Evolutionary conservation across 768 basidiomycete species (phyloP).

Genomic region (Sporobolomyces roseus): DNA sequence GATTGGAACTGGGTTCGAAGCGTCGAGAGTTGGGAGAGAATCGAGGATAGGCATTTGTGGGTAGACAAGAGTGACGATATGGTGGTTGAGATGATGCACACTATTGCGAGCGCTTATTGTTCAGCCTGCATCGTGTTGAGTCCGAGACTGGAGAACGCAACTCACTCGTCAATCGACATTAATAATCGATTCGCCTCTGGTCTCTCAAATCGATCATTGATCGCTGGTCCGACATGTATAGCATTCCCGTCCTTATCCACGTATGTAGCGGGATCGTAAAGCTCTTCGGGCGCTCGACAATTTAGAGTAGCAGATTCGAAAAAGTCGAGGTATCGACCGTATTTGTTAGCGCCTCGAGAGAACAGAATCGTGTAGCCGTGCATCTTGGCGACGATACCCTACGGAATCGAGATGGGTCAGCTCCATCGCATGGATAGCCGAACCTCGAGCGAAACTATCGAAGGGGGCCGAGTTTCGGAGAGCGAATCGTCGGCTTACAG

Average conservation of each 20-base stretch:
- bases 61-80: slow-evolving; percentile 2
- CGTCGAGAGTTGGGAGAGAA: slow-evolving; percentile 14
- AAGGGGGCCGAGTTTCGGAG: not conserved
- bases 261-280: slow-evolving; percentile 5
- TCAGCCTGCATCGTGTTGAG: not conserved
- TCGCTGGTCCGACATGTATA: not conserved
- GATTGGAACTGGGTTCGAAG: not conserved
- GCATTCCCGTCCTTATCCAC: not conserved
- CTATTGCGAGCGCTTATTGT: not conserved
- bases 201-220: slow-evolving; percentile 7
- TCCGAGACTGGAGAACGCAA: not conserved
- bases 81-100: slow-evolving; percentile 9
- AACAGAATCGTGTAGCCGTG: slow-evolving; percentile 20
- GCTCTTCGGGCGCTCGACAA: slow-evolving; percentile 5
- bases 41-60: not conserved
- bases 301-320: not conserved
- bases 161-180: slow-evolving; percentile 4
- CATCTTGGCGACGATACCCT: slow-evolving; percentile 18
- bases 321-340: slow-evolving; percentile 27
- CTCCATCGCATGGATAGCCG: not conserved
- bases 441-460: not conserved
- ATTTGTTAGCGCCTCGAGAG: not conserved
- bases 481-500: not conserved
- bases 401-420: not conserved
- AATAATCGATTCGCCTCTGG: not conserved